phyloP scores from a whole-genome alignment of 2,329 filamentous ascomycete genomes.

The Calonectria hongkongensis region DNA sequence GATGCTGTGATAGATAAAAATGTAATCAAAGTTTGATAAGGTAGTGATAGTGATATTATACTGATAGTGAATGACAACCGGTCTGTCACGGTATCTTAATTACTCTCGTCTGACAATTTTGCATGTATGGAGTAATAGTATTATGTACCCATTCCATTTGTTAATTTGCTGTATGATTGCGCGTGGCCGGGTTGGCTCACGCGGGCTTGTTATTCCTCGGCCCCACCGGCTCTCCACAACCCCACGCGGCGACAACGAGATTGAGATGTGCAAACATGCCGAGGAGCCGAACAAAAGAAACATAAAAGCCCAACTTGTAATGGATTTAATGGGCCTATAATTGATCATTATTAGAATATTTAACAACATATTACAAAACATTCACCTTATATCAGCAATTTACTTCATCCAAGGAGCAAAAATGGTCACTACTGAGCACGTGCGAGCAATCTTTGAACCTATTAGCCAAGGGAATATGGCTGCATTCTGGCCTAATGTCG shows the following conservation, averaged over 20 bases:
- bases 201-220: neutral
- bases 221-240: conserved; percentile 11
- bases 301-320: neutral
- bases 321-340: neutral
- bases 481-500: conserved; percentile 13
- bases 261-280: neutral
- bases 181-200: neutral
- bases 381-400: neutral
- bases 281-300: neutral
- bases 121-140: too few relatives aligned
- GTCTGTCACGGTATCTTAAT: too few relatives aligned
- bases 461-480: conserved; percentile 16
- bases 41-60: too few relatives aligned
- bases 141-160: too few relatives aligned
- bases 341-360: neutral
- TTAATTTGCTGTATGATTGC: too few relatives aligned
- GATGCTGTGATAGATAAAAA: neutral
- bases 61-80: too few relatives aligned
- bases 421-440: conserved; percentile 5
- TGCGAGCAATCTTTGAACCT: conserved; percentile 8
- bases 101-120: too few relatives aligned
- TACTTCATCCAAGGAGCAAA: neutral
- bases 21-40: too few relatives aligned
- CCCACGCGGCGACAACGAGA: neutral
- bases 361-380: neutral